A percentile compares a stretch with the other conserved stretches of the same genome.
Conservation (phyloP, 116 monocot species). For the Dioscorea cayenensis region DNA sequence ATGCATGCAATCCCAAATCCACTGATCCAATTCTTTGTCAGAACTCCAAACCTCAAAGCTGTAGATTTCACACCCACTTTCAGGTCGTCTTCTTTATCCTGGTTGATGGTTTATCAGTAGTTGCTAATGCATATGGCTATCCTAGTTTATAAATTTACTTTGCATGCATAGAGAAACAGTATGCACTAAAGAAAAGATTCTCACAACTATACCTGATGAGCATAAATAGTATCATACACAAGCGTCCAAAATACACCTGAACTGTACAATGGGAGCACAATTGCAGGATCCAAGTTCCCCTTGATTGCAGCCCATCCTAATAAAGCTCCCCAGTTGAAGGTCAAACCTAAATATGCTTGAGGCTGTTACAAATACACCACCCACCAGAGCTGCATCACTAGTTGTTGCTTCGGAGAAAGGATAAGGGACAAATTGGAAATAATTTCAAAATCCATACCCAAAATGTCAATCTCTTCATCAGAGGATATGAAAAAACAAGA, state of each 20-base stretch:
- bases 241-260: constrained; percentile 95
- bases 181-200: not conserved
- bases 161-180: not conserved
- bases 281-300: constrained; percentile 63
- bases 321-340: constrained; percentile 98
- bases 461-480: constrained; percentile 96
- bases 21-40: constrained; percentile 69
- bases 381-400: constrained; percentile 4
- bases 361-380: constrained; percentile 53
- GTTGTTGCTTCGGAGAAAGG: not conserved
- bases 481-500: constrained; percentile 87
- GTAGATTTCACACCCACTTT: constrained; percentile 95
- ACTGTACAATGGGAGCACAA: constrained; percentile 72
- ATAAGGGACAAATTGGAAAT: not conserved
- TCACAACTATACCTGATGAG: constrained; percentile 70
- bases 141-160: not conserved
- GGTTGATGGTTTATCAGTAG: not conserved
- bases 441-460: constrained; percentile 44
- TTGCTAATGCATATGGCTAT: not conserved
- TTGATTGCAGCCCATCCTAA: constrained; percentile 90
- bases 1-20: constrained; percentile 79
- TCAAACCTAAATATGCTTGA: constrained; percentile 93
- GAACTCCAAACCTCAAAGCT: constrained; percentile 81
- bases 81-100: constrained; percentile 95
- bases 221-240: constrained; percentile 97